Conservation (phyloP, 2,329 filamentous ascomycete species). For the Endocalyx cinctus region DNA sequence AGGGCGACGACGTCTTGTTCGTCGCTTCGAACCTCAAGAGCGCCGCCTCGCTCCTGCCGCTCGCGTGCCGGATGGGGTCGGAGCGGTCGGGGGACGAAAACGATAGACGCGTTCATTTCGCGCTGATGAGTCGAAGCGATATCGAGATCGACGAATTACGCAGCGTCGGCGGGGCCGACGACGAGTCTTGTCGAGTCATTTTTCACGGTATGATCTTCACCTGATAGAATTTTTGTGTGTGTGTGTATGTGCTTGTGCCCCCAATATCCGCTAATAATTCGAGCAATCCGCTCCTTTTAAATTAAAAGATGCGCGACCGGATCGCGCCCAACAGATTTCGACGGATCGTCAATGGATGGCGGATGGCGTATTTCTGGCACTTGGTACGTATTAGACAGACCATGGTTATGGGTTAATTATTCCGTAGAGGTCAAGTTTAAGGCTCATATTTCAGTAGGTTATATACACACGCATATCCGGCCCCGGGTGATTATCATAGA, state of each 20-base stretch:
- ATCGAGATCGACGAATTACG: conserved; percentile 66
- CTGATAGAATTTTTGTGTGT: conserved; percentile 8
- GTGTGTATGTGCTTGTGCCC: too few species aligned
- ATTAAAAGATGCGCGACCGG: conserved; percentile 66
- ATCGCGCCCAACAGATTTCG: conserved; percentile 66
- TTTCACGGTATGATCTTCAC: conserved; percentile 43
- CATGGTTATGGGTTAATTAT: too few species aligned
- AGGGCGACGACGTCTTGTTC: conserved; percentile 71
- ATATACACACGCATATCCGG: conserved; percentile 69
- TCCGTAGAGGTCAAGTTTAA: conserved; percentile 1
- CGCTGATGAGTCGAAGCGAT: conserved; percentile 68
- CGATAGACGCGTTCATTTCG: conserved; percentile 83
- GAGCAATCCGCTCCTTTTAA: too few species aligned
- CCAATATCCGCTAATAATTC: too few species aligned
- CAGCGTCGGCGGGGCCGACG: conserved; percentile 73
- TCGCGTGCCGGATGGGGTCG: conserved; percentile 81
- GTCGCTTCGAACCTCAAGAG: conserved; percentile 71
- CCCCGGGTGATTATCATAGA: conserved; percentile 76
- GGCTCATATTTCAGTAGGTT: conserved; percentile 36
- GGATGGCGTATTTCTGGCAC: conserved; percentile 56
- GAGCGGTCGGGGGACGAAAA: conserved; percentile 62
- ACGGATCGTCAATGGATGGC: conserved; percentile 66
- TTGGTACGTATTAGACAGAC: conserved; percentile 58
- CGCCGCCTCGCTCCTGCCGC: conserved; percentile 66
- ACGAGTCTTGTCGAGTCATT: conserved; percentile 61